Conservation (phyloP, 169 alveolate genomes). For the Pseudocohnilembus persalinus region DNA sequence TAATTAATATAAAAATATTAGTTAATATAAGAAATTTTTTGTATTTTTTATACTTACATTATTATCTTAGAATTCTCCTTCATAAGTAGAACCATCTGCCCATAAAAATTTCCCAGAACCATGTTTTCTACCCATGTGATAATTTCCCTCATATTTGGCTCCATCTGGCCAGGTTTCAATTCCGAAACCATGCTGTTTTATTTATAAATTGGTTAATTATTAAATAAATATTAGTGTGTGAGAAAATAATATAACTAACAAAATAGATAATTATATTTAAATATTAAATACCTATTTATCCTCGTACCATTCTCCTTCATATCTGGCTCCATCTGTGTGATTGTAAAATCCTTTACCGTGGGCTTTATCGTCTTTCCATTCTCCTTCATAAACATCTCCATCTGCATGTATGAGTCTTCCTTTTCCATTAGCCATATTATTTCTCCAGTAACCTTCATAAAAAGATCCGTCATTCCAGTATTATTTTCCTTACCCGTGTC, state of each 20-base stretch:
- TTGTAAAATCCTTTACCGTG: constrained; percentile 44
- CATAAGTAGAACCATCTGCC: constrained; percentile 62
- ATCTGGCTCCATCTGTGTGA: constrained; percentile 48
- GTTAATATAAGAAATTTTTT: neutral
- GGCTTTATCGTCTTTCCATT: constrained; percentile 54
- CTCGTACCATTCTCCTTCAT: constrained; percentile 45
- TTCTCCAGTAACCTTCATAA: constrained; percentile 57
- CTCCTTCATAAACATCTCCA: constrained; percentile 53
- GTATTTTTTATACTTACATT: constrained; percentile 8
- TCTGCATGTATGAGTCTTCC: constrained; percentile 54
- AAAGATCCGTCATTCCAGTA: constrained; percentile 72
- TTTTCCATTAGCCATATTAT: constrained; percentile 47
- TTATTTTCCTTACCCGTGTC: constrained; percentile 65
- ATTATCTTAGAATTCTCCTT: constrained; percentile 60
- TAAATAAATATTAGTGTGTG: neutral
- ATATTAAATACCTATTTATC: constrained; percentile 38
- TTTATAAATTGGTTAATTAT: constrained; percentile 8
- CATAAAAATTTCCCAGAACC: constrained; percentile 71
- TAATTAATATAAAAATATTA: neutral
- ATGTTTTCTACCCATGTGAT: constrained; percentile 60
- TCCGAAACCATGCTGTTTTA: constrained; percentile 66
- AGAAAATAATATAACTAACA: no score
- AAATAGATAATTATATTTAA: no score
- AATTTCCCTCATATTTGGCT: constrained; percentile 65
- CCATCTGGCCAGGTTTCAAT: constrained; percentile 69